Base-by-base conservation (phyloP, 805 yeast genomes). In the Spathaspora sp. region DNA sequence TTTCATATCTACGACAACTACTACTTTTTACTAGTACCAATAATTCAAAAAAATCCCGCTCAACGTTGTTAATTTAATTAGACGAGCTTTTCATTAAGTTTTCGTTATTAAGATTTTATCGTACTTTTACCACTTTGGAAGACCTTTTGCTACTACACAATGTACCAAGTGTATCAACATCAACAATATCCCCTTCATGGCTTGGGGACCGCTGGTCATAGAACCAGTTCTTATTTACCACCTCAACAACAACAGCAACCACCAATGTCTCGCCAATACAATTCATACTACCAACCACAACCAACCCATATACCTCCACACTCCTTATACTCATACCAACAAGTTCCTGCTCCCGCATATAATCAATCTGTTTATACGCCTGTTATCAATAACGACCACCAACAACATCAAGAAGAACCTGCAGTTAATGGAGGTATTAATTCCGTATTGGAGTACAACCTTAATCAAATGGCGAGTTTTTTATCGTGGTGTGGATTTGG, bases 401-500 rank as follows among this genome's bases (percentile, higher is more conserved):
- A 39, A 4, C 47, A 39, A 23, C 59, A 57, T 48, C 55, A 29
- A 4, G 14, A 29, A 29, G 14, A 48, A 6, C 47, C 49, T 10
- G 50, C 60, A 28, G 64, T 71, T 3, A 66, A 75, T 43, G 97
- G 97, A 43, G 97, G 96, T 54, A 93, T 89, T 46, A 76, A 85
- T 39, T 77, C 85, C 14, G 85, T 82, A 32, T 75, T 89, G 62
- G 97, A 91, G 65, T 92, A 93, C 67, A 91, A 89, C 57, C 69
- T 90, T 50, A 78, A 78, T 42, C 72, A 77, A 52, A 92, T 92
- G 96, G 78, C 96, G 8, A 84, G 85, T 52, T 94, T 89, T 61
- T 74, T 90, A 47, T 77, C 90, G 48, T 82, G 91, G 77, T 80
- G 89, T 66, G 77, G 88, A 12, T 85, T 78, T 58, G 86, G 89